Base-by-base conservation (phyloP, 441 rosid genomes). In the Brassica balearica region DNA sequence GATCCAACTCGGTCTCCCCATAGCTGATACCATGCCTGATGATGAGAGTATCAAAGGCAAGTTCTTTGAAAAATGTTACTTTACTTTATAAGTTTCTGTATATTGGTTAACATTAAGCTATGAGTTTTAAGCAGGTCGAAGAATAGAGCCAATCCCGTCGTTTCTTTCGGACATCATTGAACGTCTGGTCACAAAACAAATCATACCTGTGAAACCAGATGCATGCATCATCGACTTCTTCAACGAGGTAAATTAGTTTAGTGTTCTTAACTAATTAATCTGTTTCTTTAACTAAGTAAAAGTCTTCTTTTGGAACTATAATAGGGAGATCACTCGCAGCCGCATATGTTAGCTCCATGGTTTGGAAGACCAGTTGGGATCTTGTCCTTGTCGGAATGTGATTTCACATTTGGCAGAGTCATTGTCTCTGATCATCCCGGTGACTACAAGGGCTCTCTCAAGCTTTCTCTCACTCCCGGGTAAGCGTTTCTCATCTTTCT, bases 281-380 rank as follows among this genome's bases (percentile, higher is more conserved):
- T 6, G 60, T 17, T 55, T 15, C 22, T 10, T 15, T 55, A 55
- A 55, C 60, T 55, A 55, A 55, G 60, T 55, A 15, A 55, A 55
- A 38, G 60, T 55, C 23, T 55, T 72, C 4, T 68, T 77, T 70
- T 67, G 82, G 59, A 71, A 82, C 71, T 46, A 8, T 8, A 6
- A 68, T 75, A 94, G 98, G 97, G 94, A 64, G 99, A 96, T 84
- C 92, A 93, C 85, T 94, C 97, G 12, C 97, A 85, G 82, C 99
- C 99, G 65, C 80, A 84, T 67, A 80, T 85, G 79, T 94, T 85
- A 83, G 95, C 89, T 20, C 75, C 90, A 41, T 92, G 94, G 95
- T 94, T 83, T 73, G 97, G 92, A 75, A 87, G 88, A 81, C 97
- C 98, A 2, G 83, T 91, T 56, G 79, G 84, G 32, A 27, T 88